phyloP scores from a whole-genome alignment of 2,329 filamentous ascomycete genomes.

The Setomelanomma holmii region DNA sequence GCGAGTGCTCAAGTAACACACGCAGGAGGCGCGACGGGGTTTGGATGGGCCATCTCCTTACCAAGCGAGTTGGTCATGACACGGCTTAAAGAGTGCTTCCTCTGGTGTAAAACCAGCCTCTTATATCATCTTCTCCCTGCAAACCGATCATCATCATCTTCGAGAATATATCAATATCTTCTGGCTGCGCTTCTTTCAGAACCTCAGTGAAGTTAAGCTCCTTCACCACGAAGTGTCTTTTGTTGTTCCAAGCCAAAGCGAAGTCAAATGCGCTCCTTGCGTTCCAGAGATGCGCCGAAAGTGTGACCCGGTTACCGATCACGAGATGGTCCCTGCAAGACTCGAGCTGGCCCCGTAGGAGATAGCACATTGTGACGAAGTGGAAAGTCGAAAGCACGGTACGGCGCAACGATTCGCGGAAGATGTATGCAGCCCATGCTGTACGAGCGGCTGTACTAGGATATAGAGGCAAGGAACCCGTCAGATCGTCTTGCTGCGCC shows the following conservation, averaged over 20 bases:
- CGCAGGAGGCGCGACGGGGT: too few relatives aligned
- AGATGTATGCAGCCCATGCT: constrained; percentile 61
- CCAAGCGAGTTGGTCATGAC: too few relatives aligned
- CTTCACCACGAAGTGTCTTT: constrained; percentile 35
- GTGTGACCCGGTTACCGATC: constrained; percentile 22
- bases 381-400: constrained; percentile 60
- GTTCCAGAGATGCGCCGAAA: constrained; percentile 41
- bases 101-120: constrained; percentile 36
- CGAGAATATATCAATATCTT: constrained; percentile 40
- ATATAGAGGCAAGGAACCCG: constrained; percentile 45
- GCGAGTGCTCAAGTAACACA: too few relatives aligned
- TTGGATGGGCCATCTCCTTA: too few relatives aligned
- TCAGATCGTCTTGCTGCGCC: constrained; percentile 19
- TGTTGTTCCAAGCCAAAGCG: constrained; percentile 40
- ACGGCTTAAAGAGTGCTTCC: constrained; percentile 20
- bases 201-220: constrained; percentile 37
- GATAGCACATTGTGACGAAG: constrained; percentile 41
- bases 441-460: constrained; percentile 44
- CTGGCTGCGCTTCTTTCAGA: constrained; percentile 24
- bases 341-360: constrained; percentile 22
- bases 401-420: constrained; percentile 62
- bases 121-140: constrained; percentile 38
- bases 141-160: constrained; percentile 36
- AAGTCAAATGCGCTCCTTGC: constrained; percentile 40
- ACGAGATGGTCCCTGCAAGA: constrained; percentile 18